Evolutionary conservation across 1,284 basidiomycete species (phyloP).

Genomic region (Ustilago tritici): DNA sequence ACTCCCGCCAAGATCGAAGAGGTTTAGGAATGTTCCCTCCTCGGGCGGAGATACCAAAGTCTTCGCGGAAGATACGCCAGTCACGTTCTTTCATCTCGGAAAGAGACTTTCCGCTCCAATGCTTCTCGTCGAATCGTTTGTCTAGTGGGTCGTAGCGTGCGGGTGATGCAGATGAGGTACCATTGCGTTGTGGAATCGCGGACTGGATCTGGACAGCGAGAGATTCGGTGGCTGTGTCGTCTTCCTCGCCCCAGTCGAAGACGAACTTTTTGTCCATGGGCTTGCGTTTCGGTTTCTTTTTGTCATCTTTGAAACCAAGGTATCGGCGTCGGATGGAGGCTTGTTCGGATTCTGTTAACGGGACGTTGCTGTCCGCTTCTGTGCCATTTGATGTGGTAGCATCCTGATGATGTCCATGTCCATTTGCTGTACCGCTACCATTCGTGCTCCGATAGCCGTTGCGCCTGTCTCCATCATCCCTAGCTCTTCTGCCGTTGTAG

Average conservation of each 20-base stretch:
- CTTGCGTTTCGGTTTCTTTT: slow-evolving; percentile 92
- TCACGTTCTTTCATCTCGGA: slow-evolving; percentile 96
- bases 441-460: not conserved
- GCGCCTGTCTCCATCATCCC: not conserved
- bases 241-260: slow-evolving; percentile 86
- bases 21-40: slow-evolving; percentile 91
- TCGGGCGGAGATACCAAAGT: slow-evolving; percentile 93
- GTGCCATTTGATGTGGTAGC: not conserved
- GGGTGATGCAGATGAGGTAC: slow-evolving; percentile 1
- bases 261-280: slow-evolving; percentile 90
- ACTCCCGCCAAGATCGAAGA: slow-evolving; percentile 90
- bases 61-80: slow-evolving; percentile 98
- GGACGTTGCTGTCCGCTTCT: slow-evolving; percentile 7
- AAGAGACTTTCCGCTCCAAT: slow-evolving; percentile 96
- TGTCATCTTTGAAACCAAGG: slow-evolving; percentile 70
- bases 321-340: slow-evolving; percentile 58
- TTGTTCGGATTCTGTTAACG: slow-evolving; percentile 55
- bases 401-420: not conserved
- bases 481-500: slow-evolving; percentile 15
- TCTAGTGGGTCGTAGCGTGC: slow-evolving; percentile 24
- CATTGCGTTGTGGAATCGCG: not conserved
- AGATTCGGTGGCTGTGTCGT: slow-evolving; percentile 61
- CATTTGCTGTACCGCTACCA: not conserved
- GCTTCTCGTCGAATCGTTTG: slow-evolving; percentile 76
- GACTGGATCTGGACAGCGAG: slow-evolving; percentile 27